These are phyloP conservation scores for Grosmannia clavigera DNA, from an alignment of 2,329 filamentous ascomycete species.

Conservation along the genomic window DNA sequence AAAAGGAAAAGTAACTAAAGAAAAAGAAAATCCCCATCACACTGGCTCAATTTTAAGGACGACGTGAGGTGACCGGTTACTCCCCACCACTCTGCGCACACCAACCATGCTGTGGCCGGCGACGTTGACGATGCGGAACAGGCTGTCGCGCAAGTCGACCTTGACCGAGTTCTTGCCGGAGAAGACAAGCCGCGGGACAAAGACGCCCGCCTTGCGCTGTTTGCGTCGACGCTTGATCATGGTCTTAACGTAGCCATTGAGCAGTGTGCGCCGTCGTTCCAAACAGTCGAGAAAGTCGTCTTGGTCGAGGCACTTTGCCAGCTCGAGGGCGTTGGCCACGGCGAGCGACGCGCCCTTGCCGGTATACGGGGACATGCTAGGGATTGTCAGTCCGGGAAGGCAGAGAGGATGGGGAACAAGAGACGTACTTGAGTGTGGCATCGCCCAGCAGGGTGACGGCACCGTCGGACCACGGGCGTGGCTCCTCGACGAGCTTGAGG, in stretches of 20 bases:
- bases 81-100: neutral
- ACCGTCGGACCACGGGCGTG: neutral
- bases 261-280: neutral
- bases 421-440: neutral
- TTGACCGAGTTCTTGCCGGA: neutral
- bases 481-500: neutral
- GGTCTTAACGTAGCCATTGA: neutral
- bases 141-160: neutral
- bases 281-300: neutral
- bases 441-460: neutral
- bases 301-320: neutral
- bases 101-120: neutral
- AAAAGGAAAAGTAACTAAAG: too few relatives aligned
- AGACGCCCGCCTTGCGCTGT: neutral
- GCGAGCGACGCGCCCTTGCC: neutral
- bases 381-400: too few relatives aligned
- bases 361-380: neutral
- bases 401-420: too few relatives aligned
- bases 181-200: neutral
- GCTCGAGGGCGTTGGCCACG: neutral
- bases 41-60: neutral
- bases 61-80: neutral
- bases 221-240: neutral
- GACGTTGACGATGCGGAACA: neutral
- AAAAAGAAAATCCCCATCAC: too few relatives aligned